These are phyloP conservation scores for Cubamyces sp. DNA, from an alignment of 768 basidiomycete genomes.

Conservation along the genomic window DNA sequence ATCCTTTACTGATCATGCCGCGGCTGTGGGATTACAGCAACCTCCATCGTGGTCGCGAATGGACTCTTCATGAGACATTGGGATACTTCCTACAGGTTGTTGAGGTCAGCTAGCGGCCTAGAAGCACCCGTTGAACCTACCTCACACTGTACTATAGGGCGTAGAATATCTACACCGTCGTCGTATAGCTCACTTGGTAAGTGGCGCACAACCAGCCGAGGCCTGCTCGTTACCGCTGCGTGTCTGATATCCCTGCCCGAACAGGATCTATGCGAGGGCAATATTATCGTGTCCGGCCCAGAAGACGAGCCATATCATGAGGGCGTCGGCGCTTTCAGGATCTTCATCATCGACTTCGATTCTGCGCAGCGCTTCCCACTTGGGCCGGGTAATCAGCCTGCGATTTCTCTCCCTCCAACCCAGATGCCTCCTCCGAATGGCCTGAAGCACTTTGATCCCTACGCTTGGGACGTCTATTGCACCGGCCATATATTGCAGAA, in stretches of 20 bases:
- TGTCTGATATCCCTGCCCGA: background rate
- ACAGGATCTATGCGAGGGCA: background rate
- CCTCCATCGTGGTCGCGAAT: too few species aligned
- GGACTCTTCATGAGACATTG: too few species aligned
- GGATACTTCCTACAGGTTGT: too few species aligned
- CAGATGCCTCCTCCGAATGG: background rate
- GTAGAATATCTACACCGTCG: conserved; percentile 5
- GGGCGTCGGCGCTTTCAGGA: background rate
- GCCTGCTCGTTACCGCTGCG: background rate
- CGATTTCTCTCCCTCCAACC: background rate
- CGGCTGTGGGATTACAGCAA: too few species aligned
- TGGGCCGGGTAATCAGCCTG: background rate
- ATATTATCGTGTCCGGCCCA: background rate
- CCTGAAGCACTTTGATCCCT: conserved; percentile 1
- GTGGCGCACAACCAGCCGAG: background rate
- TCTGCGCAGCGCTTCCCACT: background rate
- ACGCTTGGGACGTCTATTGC: conserved; percentile 6
- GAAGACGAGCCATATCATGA: background rate
- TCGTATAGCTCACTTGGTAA: conserved; percentile 1
- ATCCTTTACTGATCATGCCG: too few species aligned
- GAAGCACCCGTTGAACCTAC: too few species aligned
- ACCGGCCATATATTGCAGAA: background rate
- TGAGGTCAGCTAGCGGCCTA: too few species aligned
- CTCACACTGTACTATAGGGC: background rate
- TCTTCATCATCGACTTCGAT: conserved; percentile 10